phyloP scores from a whole-genome alignment of 2,329 filamentous ascomycete genomes.

The Dactylellina haptotyla region DNA sequence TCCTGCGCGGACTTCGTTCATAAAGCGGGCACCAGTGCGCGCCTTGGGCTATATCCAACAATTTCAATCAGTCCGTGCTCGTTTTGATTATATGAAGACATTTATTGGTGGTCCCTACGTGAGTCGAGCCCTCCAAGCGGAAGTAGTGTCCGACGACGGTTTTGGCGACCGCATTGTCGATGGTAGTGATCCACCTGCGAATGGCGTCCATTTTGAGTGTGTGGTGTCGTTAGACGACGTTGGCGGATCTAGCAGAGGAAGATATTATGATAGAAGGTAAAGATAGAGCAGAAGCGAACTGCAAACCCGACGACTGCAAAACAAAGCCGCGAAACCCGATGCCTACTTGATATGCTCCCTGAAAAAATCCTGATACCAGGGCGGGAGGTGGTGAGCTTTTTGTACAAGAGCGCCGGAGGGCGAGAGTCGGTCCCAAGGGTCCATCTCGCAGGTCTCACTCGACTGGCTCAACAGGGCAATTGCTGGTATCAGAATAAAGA shows the following conservation, averaged over 20 bases:
- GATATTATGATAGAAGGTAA: neutral
- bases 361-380: slow-evolving; percentile 26
- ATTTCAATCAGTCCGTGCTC: neutral
- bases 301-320: slow-evolving; percentile 11
- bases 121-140: slow-evolving; percentile 81
- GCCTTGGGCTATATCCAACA: slow-evolving; percentile 69
- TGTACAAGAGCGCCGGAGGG: slow-evolving; percentile 37
- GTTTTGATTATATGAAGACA: neutral
- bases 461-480: slow-evolving; percentile 46
- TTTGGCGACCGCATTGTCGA: slow-evolving; percentile 71
- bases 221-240: neutral
- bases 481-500: slow-evolving; percentile 19
- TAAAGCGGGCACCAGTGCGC: slow-evolving; percentile 79
- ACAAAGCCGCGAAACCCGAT: slow-evolving; percentile 27
- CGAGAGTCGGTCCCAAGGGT: slow-evolving; percentile 11
- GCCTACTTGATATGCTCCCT: slow-evolving; percentile 12
- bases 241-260: neutral
- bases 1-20: slow-evolving; percentile 84
- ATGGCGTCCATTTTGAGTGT: slow-evolving; percentile 38
- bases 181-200: slow-evolving; percentile 62
- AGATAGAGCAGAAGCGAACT: no score
- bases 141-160: slow-evolving; percentile 78
- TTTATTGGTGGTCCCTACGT: slow-evolving; percentile 61
- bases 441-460: slow-evolving; percentile 38
- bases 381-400: slow-evolving; percentile 53